Evolutionary conservation across 768 basidiomycete species (phyloP).

Genomic region (Hypholoma sublateritium): DNA sequence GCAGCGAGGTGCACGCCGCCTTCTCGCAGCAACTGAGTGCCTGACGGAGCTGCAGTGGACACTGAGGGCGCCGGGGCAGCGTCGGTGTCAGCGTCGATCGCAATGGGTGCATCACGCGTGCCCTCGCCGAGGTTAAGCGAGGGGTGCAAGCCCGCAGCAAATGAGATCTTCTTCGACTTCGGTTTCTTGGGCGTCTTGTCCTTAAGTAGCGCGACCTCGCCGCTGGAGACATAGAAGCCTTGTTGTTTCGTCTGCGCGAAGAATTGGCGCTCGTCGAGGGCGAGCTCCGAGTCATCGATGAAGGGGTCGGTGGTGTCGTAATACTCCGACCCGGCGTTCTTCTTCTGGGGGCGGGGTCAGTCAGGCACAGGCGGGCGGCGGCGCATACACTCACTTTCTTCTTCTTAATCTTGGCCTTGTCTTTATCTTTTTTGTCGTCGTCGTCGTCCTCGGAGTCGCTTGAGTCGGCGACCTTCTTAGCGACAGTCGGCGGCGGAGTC

Average conservation of each 20-base stretch:
- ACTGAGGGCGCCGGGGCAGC: background rate
- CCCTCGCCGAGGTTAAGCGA: constrained; percentile 30
- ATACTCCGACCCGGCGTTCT: constrained; percentile 63
- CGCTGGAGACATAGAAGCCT: constrained; percentile 89
- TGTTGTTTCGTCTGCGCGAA: constrained; percentile 91
- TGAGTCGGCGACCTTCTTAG: constrained; percentile 40
- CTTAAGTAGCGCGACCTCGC: constrained; percentile 83
- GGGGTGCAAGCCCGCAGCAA: constrained; percentile 21
- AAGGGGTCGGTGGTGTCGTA: constrained; percentile 94
- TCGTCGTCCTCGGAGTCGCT: constrained; percentile 58
- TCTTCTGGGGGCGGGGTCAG: constrained; percentile 29
- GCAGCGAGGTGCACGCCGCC: constrained; percentile 22
- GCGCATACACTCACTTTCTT: constrained; percentile 1
- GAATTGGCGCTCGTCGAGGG: constrained; percentile 85
- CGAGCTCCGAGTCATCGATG: constrained; percentile 96
- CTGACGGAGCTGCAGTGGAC: too few species aligned
- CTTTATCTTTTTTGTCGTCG: constrained; percentile 20
- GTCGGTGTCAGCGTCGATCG: constrained; percentile 28
- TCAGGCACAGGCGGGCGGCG: background rate
- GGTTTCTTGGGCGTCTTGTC: constrained; percentile 79
- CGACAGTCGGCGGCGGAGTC: constrained; percentile 51
- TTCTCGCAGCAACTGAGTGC: constrained; percentile 7
- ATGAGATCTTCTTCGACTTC: constrained; percentile 57
- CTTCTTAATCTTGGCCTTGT: constrained; percentile 23
- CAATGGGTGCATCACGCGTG: constrained; percentile 52